Evolutionary conservation across 1,284 basidiomycete species (phyloP), one percentile per base, ranked within the genome.

Genomic region (Butyriboletus appendiculatus): DNA sequence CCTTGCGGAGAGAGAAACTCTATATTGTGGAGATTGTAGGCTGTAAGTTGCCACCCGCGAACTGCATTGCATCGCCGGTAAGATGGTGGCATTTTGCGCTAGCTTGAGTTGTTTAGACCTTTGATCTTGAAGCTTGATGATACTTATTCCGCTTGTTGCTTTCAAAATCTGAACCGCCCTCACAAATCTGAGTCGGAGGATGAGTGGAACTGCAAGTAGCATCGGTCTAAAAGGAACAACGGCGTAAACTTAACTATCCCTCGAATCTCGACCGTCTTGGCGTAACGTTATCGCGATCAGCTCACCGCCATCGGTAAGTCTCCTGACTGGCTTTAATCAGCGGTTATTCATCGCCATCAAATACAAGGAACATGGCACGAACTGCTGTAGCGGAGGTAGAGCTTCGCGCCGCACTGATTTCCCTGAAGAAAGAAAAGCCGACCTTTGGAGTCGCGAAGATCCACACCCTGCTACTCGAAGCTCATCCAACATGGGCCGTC

Each of bases 391-490:
- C 45, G 20, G 84, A 85, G 41, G 74, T 74, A 28, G 79, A 77
- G 24, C 76, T 86, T 42, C 72, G 72, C 38, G 24, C 62, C 0
- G 74, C 73, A 4, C 67, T 82, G 24, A 57, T 70, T 8, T 53
- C 62, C 2, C 70, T 84, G 9, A 75, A 84, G 58, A 68, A 70
- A n/a, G 71, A 75, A 33, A 77, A 90, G 50, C 84, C 89, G 0
- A 69, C 76, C 1, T 76, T 90, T 16, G 92, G 92, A 2, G 81
- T 90, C 35, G 62, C 77, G 5, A 94, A 92, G 72, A 76, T 92
- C 2, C 86, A 91, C 55, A 75, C 80, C 2, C 75, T 82, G 12
- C 73, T 94, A 16, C 79, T 88, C 32, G 66, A 76, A 7, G 72
- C 75, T 6, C 73, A 88, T 60, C 81, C 88, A 2, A 75, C 79